Evolutionary conservation across 1,284 basidiomycete genomes (phyloP), one percentile per base, ranked within the genome.

Genomic region (Melampsora americana): DNA sequence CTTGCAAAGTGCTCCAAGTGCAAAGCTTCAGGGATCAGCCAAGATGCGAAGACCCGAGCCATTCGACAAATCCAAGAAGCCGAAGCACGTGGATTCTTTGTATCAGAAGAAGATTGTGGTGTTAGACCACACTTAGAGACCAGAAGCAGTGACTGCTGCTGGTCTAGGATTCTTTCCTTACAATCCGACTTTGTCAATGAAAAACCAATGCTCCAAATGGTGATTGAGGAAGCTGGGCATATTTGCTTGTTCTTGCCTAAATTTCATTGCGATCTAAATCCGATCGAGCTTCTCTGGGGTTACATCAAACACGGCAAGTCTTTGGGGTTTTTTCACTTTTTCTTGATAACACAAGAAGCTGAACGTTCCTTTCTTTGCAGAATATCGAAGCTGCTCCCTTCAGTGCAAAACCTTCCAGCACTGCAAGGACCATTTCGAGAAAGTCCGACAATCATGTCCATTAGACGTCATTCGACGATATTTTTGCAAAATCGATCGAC

Each of bases 191-290:
- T 71, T 1, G 46, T n/a, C 14, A 48, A n/a, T 44, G 66, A 68
- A 32, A 2, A 16, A 56, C 68, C 53, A 39, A 30, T 69, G 48
- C 68, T 69, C 16, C 68, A 69, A n/a, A 69, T 32, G 35, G 42
- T 69, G 28, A 69, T 69, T 44, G 68, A 69, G 30, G 68, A 69
- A 12, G 68, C n/a, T n/a, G n/a, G n/a, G n/a, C n/a, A n/a, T n/a
- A n/a, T n/a, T n/a, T n/a, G n/a, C n/a, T n/a, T n/a, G 9, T 71
- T 71, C 39, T 23, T 71, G 2, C 56, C 60, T 11, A 71, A 71
- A n/a, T 62, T 71, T n/a, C 48, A 69, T 60, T 69, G 68, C 20
- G 32, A 69, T n/a, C 46, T 69, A 23, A 69, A 69, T 44, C 68
- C 56, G n/a, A 69, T 69, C 42, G 68, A 69, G 56, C 50, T 60